These are phyloP conservation scores for Gypsophila paniculata DNA, from an alignment of 179 eudicot species.

Conservation along the genomic window DNA sequence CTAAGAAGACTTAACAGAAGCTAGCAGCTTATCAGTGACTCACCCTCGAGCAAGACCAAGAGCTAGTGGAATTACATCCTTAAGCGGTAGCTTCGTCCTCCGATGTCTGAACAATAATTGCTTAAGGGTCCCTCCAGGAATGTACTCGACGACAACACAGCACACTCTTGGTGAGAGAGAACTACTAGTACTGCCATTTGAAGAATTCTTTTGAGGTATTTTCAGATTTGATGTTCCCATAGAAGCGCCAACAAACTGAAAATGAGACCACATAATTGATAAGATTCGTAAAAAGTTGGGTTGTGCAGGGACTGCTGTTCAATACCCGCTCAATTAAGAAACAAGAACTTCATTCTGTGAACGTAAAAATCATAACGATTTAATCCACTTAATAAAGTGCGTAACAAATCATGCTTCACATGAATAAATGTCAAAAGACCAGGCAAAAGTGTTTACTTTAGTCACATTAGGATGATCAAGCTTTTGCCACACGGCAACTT, in stretches of 20 bases:
- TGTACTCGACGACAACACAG: slow-evolving; percentile 47
- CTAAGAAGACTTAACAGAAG: background rate
- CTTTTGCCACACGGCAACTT: slow-evolving; percentile 47
- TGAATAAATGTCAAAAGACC: background rate
- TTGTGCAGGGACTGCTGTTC: background rate
- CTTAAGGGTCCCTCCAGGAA: slow-evolving; percentile 43
- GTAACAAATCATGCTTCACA: background rate
- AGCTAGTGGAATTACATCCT: slow-evolving; percentile 40
- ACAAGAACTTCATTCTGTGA: background rate
- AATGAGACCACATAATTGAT: background rate
- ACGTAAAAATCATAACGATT: background rate
- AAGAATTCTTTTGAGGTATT: slow-evolving; percentile 29
- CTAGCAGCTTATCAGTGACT: slow-evolving; percentile 10
- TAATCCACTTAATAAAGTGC: background rate
- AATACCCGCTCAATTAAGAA: background rate
- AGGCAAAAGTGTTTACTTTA: slow-evolving; percentile 26
- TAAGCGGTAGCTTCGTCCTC: slow-evolving; percentile 38
- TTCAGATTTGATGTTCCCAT: slow-evolving; percentile 45
- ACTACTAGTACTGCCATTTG: slow-evolving; percentile 15
- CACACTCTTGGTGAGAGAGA: slow-evolving; percentile 37
- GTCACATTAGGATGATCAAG: slow-evolving; percentile 45
- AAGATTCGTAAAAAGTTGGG: background rate
- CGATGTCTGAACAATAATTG: slow-evolving; percentile 36
- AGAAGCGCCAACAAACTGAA: slow-evolving; percentile 49
- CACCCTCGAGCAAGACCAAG: slow-evolving; percentile 46